These are phyloP conservation scores for Scheffersomyces lignosus DNA, from an alignment of 805 yeast species.

Conservation along the genomic window DNA sequence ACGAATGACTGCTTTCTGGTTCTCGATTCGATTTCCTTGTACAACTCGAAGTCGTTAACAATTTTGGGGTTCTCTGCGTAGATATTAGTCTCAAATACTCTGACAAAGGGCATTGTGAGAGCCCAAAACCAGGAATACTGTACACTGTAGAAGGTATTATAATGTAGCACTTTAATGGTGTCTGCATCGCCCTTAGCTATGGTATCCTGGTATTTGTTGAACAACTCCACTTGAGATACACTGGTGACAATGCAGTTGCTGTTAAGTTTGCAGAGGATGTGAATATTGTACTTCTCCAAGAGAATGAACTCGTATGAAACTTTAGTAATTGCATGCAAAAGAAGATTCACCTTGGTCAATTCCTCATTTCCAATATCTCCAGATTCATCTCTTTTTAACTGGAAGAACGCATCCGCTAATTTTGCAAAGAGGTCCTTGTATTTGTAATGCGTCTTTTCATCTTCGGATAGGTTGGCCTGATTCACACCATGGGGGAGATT, in stretches of 20 bases:
- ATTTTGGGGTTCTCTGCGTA: slow-evolving; percentile 24
- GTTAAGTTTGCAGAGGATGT: slow-evolving; percentile 34
- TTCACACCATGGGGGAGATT: slow-evolving; percentile 23
- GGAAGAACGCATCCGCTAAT: slow-evolving; percentile 26
- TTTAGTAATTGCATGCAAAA: slow-evolving; percentile 34
- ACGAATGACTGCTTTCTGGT: slow-evolving; percentile 17
- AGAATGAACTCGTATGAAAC: slow-evolving; percentile 38
- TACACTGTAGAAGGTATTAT: slow-evolving; percentile 31
- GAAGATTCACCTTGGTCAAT: slow-evolving; percentile 8
- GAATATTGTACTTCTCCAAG: slow-evolving; percentile 39
- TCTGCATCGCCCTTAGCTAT: slow-evolving; percentile 14
- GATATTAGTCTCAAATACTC: slow-evolving; percentile 33
- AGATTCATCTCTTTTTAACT: slow-evolving; percentile 27
- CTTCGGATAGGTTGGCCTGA: slow-evolving; percentile 17
- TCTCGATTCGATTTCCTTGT: slow-evolving; percentile 3
- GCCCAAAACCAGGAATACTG: slow-evolving; percentile 41
- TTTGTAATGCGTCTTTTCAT: slow-evolving; percentile 26
- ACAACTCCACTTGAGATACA: slow-evolving; percentile 22
- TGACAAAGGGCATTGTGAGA: slow-evolving; percentile 35
- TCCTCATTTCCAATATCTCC: slow-evolving; percentile 23
- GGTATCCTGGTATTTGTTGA: slow-evolving; percentile 18
- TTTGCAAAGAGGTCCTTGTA: slow-evolving; percentile 25
- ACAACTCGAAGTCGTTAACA: slow-evolving; percentile 13
- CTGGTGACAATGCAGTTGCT: slow-evolving; percentile 31
- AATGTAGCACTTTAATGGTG: slow-evolving; percentile 33